Percentiles rank a stretch among this genome's conserved stretches.
Conservation (phyloP, 1,284 basidiomycete species). For the Coniophora puteana region DNA sequence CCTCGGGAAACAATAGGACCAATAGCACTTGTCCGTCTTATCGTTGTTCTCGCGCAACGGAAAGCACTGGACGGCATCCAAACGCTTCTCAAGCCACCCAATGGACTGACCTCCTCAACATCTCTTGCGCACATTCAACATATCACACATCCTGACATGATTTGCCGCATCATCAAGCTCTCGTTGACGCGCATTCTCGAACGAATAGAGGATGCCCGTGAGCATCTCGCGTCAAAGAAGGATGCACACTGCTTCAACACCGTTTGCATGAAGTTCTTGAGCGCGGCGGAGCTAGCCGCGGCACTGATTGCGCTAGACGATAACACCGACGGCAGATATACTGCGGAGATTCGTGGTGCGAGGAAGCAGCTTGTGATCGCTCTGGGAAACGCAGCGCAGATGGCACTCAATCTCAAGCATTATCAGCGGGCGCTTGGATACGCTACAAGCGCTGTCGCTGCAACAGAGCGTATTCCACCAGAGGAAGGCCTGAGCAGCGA, state of each 20-base stretch:
- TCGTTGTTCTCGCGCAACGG: slow-evolving; percentile 17
- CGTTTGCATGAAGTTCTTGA: slow-evolving; percentile 18
- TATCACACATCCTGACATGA: too few species aligned
- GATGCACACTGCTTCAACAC: slow-evolving; percentile 12
- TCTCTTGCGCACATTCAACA: slow-evolving; percentile 18
- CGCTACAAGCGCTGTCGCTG: slow-evolving; percentile 15
- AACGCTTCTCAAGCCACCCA: slow-evolving; percentile 13
- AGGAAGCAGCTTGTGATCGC: too few species aligned
- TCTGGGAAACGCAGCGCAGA: too few species aligned
- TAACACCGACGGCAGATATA: slow-evolving; percentile 16
- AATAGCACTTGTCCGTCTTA: slow-evolving; percentile 14
- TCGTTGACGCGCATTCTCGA: slow-evolving; percentile 16
- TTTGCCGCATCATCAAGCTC: slow-evolving; percentile 14
- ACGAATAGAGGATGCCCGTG: slow-evolving; percentile 12
- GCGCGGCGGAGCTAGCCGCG: slow-evolving; percentile 23
- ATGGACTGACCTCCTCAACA: slow-evolving; percentile 9
- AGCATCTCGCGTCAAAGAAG: slow-evolving; percentile 5
- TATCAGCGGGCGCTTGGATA: slow-evolving; percentile 19
- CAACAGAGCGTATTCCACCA: slow-evolving; percentile 8
- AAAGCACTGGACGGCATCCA: slow-evolving; percentile 9
- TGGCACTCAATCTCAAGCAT: slow-evolving; percentile 10
- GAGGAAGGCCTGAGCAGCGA: slow-evolving; percentile 7
- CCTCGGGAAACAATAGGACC: too few species aligned
- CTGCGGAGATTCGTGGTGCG: slow-evolving; percentile 12
- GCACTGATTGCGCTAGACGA: slow-evolving; percentile 21